phyloP scores from a whole-genome alignment of 768 basidiomycete genomes.

The Mycena alexandri region DNA sequence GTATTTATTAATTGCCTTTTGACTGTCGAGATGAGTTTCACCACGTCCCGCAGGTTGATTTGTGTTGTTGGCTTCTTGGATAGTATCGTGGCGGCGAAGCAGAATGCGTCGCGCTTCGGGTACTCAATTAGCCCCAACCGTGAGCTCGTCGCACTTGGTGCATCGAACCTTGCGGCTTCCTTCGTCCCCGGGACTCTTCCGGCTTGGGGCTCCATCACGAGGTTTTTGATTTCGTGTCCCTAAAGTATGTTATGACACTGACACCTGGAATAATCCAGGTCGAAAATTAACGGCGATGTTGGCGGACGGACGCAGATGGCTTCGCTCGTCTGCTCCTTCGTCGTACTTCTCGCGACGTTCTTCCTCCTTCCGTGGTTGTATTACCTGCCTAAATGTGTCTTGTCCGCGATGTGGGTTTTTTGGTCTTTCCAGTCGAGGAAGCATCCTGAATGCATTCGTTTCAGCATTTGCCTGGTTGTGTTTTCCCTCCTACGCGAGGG shows the following conservation, averaged over 20 bases:
- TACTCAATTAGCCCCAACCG: constrained; percentile 94
- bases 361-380: constrained; percentile 90
- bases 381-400: constrained; percentile 89
- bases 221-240: constrained; percentile 51
- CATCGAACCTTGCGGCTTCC: constrained; percentile 82
- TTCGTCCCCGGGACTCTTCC: constrained; percentile 92
- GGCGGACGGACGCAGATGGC: constrained; percentile 94
- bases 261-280: constrained; percentile 52
- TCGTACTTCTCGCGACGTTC: constrained; percentile 88
- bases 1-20: constrained; percentile 66
- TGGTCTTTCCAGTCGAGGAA: background rate
- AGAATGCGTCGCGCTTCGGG: constrained; percentile 86
- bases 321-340: constrained; percentile 77
- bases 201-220: constrained; percentile 93
- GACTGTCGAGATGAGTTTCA: background rate
- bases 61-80: constrained; percentile 93
- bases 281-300: constrained; percentile 90
- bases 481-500: constrained; percentile 87
- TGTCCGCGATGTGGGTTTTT: constrained; percentile 83
- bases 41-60: constrained; percentile 63
- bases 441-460: constrained; percentile 6
- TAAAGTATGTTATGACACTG: constrained; percentile 21
- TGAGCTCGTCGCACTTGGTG: constrained; percentile 93
- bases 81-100: constrained; percentile 95
- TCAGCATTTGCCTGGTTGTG: constrained; percentile 86